Conservation (phyloP, 2,329 filamentous ascomycete genomes). For the Fusarium protoensiforme region DNA sequence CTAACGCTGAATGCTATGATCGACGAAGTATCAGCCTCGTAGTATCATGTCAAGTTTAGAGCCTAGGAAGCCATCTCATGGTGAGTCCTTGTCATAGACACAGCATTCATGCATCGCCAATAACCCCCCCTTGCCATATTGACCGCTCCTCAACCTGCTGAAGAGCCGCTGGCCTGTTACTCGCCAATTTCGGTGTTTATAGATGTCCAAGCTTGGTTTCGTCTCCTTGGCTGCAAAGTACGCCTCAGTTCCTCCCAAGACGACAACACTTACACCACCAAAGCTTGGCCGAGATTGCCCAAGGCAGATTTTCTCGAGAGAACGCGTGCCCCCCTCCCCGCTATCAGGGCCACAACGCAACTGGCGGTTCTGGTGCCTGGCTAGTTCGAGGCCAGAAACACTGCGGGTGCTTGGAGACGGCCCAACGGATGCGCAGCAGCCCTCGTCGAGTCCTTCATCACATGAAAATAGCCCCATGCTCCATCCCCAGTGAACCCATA, state of each 20-base stretch:
- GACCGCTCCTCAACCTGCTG: background rate
- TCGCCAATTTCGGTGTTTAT: background rate
- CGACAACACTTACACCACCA: background rate
- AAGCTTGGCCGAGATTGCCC: background rate
- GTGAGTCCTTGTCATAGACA: background rate
- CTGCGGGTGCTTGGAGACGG: background rate
- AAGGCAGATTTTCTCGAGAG: background rate
- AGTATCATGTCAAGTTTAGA: background rate
- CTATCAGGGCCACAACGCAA: background rate
- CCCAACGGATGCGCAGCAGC: background rate
- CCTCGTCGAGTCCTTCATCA: constrained; percentile 17
- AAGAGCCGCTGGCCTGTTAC: background rate
- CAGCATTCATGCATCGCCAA: background rate
- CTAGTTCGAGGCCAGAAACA: background rate
- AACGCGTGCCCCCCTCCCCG: background rate
- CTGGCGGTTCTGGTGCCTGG: background rate
- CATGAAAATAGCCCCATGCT: background rate
- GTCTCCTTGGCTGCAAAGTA: background rate
- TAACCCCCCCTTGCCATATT: background rate
- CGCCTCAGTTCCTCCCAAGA: background rate
- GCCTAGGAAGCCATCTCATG: background rate
- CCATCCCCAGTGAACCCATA: constrained; percentile 6
- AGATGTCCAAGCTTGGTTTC: background rate
- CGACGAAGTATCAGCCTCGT: background rate
- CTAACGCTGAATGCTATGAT: background rate